phyloP scores from a whole-genome alignment of 805 yeast genomes.

The Spathaspora girioi region DNA sequence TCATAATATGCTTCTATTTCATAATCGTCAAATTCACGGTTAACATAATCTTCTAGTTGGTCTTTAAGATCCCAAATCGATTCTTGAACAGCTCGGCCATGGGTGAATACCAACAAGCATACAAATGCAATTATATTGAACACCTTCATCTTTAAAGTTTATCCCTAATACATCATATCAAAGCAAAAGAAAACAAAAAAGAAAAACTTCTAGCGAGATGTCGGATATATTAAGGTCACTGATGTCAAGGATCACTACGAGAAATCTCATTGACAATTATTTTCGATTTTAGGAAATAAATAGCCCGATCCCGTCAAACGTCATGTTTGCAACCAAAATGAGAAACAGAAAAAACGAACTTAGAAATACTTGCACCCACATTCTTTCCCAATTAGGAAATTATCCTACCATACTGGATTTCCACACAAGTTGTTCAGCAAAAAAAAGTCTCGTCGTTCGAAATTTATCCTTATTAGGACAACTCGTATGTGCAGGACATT shows the following conservation, averaged over 20 bases:
- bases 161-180: neutral
- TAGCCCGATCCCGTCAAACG: too few species aligned
- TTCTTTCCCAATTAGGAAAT: neutral
- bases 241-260: too few species aligned
- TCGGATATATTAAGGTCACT: too few species aligned
- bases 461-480: neutral
- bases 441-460: too few species aligned
- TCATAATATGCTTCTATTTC: conserved; percentile 7
- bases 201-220: too few species aligned
- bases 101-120: neutral
- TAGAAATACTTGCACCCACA: neutral
- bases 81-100: neutral
- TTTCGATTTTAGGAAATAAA: neutral
- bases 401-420: neutral
- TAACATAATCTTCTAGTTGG: conserved; percentile 12
- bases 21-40: conserved; percentile 7
- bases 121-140: neutral
- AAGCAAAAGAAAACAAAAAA: neutral
- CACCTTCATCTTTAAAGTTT: neutral
- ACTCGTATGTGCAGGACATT: neutral
- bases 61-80: conserved; percentile 11
- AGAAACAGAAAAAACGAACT: neutral
- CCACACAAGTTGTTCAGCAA: too few species aligned
- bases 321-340: neutral
- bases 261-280: too few species aligned